phyloP scores from a whole-genome alignment of 2,329 filamentous ascomycete species.

The Fusarium protoensiforme region DNA sequence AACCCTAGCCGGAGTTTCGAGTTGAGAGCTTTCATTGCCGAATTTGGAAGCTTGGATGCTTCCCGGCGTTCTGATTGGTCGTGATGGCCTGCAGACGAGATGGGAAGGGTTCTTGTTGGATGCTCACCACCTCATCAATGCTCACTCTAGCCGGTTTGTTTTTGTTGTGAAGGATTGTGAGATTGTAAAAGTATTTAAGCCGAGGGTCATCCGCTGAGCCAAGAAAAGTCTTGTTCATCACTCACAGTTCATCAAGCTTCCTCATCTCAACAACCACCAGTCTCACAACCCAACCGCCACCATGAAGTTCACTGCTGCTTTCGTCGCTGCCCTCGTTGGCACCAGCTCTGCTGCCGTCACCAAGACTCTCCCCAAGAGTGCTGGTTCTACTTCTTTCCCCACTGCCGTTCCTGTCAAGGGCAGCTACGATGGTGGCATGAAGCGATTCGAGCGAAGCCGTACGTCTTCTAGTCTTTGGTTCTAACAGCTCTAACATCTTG shows the following conservation, averaged over 20 bases:
- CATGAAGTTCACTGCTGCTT: constrained; percentile 33
- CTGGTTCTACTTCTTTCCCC: constrained; percentile 28
- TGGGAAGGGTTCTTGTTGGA: background rate
- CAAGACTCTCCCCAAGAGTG: constrained; percentile 34
- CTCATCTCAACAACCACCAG: background rate
- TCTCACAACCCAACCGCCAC: background rate
- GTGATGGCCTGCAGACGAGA: background rate
- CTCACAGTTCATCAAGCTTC: background rate
- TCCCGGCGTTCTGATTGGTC: constrained; percentile 12
- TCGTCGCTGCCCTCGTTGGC: constrained; percentile 30
- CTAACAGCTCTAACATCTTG: background rate
- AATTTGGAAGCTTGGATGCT: constrained; percentile 11
- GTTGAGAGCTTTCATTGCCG: constrained; percentile 5
- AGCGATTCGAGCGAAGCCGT: constrained; percentile 35
- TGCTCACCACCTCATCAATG: background rate
- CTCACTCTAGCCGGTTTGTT: background rate
- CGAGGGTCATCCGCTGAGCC: background rate
- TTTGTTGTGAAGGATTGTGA: background rate
- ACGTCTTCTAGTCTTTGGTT: background rate
- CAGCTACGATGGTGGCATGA: constrained; percentile 36
- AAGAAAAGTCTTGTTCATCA: background rate
- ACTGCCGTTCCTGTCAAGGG: constrained; percentile 35
- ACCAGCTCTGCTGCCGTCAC: constrained; percentile 33
- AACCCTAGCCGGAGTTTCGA: constrained; percentile 35
- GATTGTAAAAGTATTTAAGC: constrained; percentile 19